phyloP scores from a whole-genome alignment of 192 early-diverging fungal species.

The Coemansia sp. region DNA sequence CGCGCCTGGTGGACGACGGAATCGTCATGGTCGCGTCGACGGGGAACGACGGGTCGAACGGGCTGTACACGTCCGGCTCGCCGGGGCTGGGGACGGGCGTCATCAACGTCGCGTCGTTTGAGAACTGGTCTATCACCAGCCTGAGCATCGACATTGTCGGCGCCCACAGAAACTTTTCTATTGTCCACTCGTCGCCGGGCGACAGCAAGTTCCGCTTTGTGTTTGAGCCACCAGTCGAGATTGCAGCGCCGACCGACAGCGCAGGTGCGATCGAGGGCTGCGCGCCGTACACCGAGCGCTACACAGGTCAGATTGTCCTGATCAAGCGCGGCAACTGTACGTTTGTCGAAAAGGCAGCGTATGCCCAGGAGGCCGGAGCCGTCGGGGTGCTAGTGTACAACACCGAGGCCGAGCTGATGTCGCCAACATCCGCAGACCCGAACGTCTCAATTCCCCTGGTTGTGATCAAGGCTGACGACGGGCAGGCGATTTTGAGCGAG shows the following conservation, averaged over 20 bases:
- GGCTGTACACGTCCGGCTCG: conserved; percentile 54
- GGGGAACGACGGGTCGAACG: conserved; percentile 62
- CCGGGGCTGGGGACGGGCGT: conserved; percentile 54
- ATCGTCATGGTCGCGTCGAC: conserved; percentile 56
- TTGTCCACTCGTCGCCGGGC: conserved; percentile 40
- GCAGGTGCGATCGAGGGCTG: conserved; percentile 55
- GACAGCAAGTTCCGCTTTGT: conserved; percentile 44
- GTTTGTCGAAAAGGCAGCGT: conserved; percentile 56
- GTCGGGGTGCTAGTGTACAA: conserved; percentile 64
- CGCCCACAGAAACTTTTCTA: conserved; percentile 33
- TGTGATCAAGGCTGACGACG: conserved; percentile 51
- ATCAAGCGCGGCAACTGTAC: conserved; percentile 66
- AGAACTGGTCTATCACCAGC: conserved; percentile 42
- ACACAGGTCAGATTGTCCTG: conserved; percentile 53
- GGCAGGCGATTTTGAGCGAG: conserved; percentile 44
- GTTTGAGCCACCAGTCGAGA: conserved; percentile 15
- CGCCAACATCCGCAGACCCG: conserved; percentile 32
- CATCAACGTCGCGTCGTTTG: conserved; percentile 53
- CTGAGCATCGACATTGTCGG: conserved; percentile 37
- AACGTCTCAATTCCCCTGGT: conserved; percentile 52
- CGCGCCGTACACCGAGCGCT: conserved; percentile 20
- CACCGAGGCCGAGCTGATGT: conserved; percentile 29
- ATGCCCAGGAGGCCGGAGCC: conserved; percentile 56
- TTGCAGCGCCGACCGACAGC: conserved; percentile 46
- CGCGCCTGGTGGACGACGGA: conserved; percentile 30